Base-by-base conservation (phyloP, 2,329 filamentous ascomycete genomes). In the Penicillium sp. region DNA sequence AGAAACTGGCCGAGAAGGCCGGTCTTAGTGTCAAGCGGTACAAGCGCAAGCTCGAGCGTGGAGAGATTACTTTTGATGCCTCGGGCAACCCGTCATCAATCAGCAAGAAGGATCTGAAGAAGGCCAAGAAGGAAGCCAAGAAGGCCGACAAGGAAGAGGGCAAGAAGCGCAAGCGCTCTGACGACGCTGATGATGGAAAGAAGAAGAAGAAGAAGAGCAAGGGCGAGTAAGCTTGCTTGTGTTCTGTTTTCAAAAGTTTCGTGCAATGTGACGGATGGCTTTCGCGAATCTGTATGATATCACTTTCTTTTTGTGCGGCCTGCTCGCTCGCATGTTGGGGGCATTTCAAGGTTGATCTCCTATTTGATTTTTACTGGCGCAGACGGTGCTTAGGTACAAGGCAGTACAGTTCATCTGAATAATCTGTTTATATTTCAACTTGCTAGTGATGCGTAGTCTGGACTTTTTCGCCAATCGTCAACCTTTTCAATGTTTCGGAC, bases 101-200 rank as follows among this genome's bases (percentile, higher is more conserved):
- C 56, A 86, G 80, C 73, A 87, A 87, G 76, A 87, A 87, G 71
- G 82, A 86, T 32, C 65, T 84, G 57, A 87, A 87, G 76, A 85
- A 86, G 73, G 70, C 77, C 43, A 80, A 78, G 69, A 85, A 84
- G 70, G 79, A 75, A 47, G 71, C 69, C 27, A 75, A 79, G 60
- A 78, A 80, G 57, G 74, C 72, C 11, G 67, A 68, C 33, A 69
- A 71, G 39, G 72, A 77, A 2, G 76, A 76, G 56, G 78, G 76
- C 66, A 87, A 87, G 78, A 87, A 87, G 78, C 78, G 83, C 63
- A 86, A 86, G 72, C 75, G 70, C 37, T 64, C 67, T 40, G 74
- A 69, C 23, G 71, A 75, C 17, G 70, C 76, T 45, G 80, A 80
- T 33, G 84, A 80, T 45, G 81, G 50, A 17, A 61, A 67, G 53